Evolutionary conservation across 306 rosid genomes (phyloP).

Genomic region (Dalbergia oliveri): DNA sequence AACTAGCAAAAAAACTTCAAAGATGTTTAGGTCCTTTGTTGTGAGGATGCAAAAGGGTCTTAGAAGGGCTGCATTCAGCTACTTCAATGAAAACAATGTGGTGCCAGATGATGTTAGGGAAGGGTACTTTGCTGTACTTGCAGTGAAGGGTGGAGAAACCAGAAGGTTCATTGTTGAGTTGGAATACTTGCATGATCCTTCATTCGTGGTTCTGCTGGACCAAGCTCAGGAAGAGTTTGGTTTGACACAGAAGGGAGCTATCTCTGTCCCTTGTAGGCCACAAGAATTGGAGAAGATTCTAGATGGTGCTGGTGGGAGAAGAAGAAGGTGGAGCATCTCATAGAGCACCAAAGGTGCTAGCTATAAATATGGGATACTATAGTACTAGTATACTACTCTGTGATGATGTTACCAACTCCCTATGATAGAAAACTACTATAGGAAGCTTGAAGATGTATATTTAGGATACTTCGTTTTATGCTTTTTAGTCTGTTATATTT

Average conservation of each 20-base stretch:
- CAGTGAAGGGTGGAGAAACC: conserved; percentile 40
- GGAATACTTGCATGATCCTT: conserved; percentile 62
- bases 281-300: conserved; percentile 65
- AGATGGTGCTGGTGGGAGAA: conserved; percentile 43
- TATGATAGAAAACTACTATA: neutral
- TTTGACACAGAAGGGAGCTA: conserved; percentile 68
- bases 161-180: conserved; percentile 65
- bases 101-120: conserved; percentile 4
- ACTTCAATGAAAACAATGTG: conserved; percentile 23
- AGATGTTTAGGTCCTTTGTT: conserved; percentile 46
- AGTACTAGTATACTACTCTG: too few relatives aligned
- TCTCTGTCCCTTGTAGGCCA: conserved; percentile 71
- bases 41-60: conserved; percentile 58
- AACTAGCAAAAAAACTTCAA: neutral
- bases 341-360: too few relatives aligned
- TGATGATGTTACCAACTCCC: neutral
- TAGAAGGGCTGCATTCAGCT: conserved; percentile 43
- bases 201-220: conserved; percentile 64
- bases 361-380: too few relatives aligned
- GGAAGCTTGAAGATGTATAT: neutral
- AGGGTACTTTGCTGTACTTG: neutral
- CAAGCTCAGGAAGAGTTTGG: conserved; percentile 74
- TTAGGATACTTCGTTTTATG: too few relatives aligned
- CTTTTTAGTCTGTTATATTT: too few relatives aligned
- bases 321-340: neutral